Conservation (phyloP, 1,284 basidiomycete genomes). For the Marasmius sp. region DNA sequence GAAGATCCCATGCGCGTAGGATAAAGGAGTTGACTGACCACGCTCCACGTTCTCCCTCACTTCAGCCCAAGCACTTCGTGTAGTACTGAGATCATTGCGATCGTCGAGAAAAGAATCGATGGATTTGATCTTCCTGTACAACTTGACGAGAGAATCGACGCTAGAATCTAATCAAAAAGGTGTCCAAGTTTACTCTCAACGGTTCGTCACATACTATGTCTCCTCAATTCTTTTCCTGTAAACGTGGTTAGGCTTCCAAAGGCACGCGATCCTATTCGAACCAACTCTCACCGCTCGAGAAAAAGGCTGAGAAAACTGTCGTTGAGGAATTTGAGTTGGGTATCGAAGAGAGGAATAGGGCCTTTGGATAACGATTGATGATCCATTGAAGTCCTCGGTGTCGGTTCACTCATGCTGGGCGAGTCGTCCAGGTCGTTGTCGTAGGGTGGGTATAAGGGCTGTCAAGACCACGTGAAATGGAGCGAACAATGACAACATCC, state of each 20-base stretch:
- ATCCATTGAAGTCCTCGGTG: constrained; percentile 44
- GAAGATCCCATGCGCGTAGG: constrained; percentile 2
- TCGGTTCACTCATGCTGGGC: constrained; percentile 14
- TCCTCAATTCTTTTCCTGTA: constrained; percentile 81
- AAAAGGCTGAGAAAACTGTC: constrained; percentile 85
- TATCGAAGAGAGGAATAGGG: constrained; percentile 69
- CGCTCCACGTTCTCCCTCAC: constrained; percentile 81
- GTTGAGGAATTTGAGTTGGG: constrained; percentile 64
- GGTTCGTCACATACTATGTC: constrained; percentile 57
- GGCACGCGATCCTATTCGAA: constrained; percentile 11
- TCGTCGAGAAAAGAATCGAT: constrained; percentile 69
- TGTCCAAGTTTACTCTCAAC: not conserved
- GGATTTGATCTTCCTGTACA: constrained; percentile 70
- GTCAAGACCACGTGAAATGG: too few relatives aligned
- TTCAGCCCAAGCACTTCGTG: constrained; percentile 78
- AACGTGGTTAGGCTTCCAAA: constrained; percentile 9
- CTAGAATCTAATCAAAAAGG: constrained; percentile 34
- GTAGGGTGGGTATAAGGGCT: too few relatives aligned
- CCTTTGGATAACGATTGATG: constrained; percentile 40
- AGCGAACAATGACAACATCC: too few relatives aligned
- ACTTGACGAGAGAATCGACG: constrained; percentile 66
- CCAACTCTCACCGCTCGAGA: constrained; percentile 71
- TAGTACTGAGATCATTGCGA: constrained; percentile 57
- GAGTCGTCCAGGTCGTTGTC: too few relatives aligned
- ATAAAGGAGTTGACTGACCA: constrained; percentile 42